Conservation (phyloP, 768 basidiomycete genomes). For the Clavaria fumosa region DNA sequence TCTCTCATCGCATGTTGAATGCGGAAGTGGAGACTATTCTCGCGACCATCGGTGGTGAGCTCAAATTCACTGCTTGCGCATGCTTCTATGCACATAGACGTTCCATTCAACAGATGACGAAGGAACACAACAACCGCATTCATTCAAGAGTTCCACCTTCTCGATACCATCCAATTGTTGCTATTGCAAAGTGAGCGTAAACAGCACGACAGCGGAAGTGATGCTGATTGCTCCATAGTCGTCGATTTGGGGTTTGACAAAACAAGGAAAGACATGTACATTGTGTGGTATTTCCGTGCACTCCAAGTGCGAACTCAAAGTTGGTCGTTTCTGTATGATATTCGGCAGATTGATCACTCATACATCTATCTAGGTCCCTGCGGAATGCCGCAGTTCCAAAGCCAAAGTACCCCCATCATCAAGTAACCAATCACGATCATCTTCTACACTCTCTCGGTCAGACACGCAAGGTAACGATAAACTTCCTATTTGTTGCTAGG, state of each 20-base stretch:
- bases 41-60: conserved; percentile 46
- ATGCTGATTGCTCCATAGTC: conserved; percentile 26
- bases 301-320: conserved; percentile 78
- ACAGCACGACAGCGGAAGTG: neutral
- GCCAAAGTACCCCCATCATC: too few relatives aligned
- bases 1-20: conserved; percentile 39
- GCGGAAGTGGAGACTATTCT: conserved; percentile 52
- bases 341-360: conserved; percentile 3
- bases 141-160: conserved; percentile 76
- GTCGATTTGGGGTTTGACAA: conserved; percentile 77
- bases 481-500: too few relatives aligned
- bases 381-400: conserved; percentile 40
- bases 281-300: conserved; percentile 68
- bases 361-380: conserved; percentile 42
- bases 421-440: too few relatives aligned
- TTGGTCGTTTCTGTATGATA: conserved; percentile 14
- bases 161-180: conserved; percentile 73
- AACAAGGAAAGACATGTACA: conserved; percentile 77
- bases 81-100: too few relatives aligned
- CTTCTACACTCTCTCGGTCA: too few relatives aligned
- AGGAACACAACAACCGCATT: conserved; percentile 54
- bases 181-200: conserved; percentile 53
- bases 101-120: conserved; percentile 42
- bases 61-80: too few relatives aligned
- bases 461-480: too few relatives aligned